Percentiles rank a stretch among this genome's conserved stretches.
Evolutionary conservation across 2,329 filamentous ascomycete species (phyloP).

Genomic region (Venturia effusa): DNA sequence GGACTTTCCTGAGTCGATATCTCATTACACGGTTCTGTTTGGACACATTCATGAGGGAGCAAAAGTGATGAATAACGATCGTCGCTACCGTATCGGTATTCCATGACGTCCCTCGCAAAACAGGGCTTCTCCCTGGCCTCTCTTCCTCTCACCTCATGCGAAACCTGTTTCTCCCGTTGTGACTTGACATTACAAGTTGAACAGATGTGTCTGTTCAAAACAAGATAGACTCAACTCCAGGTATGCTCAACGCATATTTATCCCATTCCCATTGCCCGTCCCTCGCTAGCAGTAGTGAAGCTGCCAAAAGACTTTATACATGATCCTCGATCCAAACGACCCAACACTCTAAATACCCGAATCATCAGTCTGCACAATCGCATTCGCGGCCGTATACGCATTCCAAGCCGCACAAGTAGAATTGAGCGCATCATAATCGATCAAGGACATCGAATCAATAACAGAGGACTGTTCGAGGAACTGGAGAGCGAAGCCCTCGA

Average conservation of each 20-base stretch:
- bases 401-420: conserved; percentile 10
- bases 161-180: background rate
- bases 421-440: conserved; percentile 3
- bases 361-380: conserved; percentile 17
- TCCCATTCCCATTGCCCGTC: too few relatives aligned
- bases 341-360: background rate
- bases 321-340: background rate
- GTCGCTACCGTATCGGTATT: background rate
- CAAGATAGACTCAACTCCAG: background rate
- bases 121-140: background rate
- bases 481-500: conserved; percentile 12
- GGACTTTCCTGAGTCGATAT: too few relatives aligned
- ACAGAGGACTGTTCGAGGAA: conserved; percentile 6
- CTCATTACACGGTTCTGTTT: too few relatives aligned
- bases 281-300: too few relatives aligned
- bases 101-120: background rate
- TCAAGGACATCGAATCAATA: background rate
- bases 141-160: too few relatives aligned
- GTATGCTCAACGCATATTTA: too few relatives aligned
- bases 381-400: background rate
- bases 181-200: background rate
- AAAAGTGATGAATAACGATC: background rate
- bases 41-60: too few relatives aligned
- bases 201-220: background rate
- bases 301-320: too few relatives aligned